Percentiles rank a stretch among this genome's conserved stretches.
phyloP scores from a whole-genome alignment of 2,329 filamentous ascomycete species.

The Claviceps cyperi region DNA sequence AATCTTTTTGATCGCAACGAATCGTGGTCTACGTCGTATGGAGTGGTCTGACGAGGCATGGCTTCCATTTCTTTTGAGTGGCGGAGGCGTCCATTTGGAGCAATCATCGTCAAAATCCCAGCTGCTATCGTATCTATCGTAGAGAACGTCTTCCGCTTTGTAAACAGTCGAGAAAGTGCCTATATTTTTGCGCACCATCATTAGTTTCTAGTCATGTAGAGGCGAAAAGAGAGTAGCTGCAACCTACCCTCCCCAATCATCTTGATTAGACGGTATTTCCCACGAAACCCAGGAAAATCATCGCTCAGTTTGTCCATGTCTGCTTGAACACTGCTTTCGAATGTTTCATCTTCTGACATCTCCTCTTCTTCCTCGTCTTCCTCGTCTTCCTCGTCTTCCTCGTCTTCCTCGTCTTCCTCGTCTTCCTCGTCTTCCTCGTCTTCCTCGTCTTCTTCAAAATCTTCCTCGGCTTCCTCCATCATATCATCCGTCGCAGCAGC shows the following conservation, averaged over 20 bases:
- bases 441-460: slow-evolving; percentile 16
- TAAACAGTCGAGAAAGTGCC: slow-evolving; percentile 98
- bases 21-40: slow-evolving; percentile 39
- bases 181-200: slow-evolving; percentile 21
- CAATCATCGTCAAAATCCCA: slow-evolving; percentile 67
- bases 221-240: neutral
- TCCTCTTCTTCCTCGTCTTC: slow-evolving; percentile 22
- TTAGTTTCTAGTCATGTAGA: neutral
- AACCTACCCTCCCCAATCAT: slow-evolving; percentile 81
- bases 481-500: slow-evolving; percentile 11
- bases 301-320: slow-evolving; percentile 80
- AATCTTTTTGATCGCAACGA: slow-evolving; percentile 97
- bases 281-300: slow-evolving; percentile 69
- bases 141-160: slow-evolving; percentile 87
- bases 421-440: slow-evolving; percentile 23
- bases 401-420: slow-evolving; percentile 15
- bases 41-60: slow-evolving; percentile 15
- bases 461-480: slow-evolving; percentile 14
- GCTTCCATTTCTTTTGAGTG: slow-evolving; percentile 36
- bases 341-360: slow-evolving; percentile 44
- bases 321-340: slow-evolving; percentile 57
- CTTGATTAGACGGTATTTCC: slow-evolving; percentile 82
- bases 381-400: slow-evolving; percentile 17
- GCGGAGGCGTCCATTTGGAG: slow-evolving; percentile 55
- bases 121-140: slow-evolving; percentile 68